A percentile compares a stretch with the other conserved stretches of the same genome.
These are phyloP conservation scores for Byssoonygena ceratinophila DNA, from an alignment of 2,329 filamentous ascomycete genomes.

Conservation along the genomic window DNA sequence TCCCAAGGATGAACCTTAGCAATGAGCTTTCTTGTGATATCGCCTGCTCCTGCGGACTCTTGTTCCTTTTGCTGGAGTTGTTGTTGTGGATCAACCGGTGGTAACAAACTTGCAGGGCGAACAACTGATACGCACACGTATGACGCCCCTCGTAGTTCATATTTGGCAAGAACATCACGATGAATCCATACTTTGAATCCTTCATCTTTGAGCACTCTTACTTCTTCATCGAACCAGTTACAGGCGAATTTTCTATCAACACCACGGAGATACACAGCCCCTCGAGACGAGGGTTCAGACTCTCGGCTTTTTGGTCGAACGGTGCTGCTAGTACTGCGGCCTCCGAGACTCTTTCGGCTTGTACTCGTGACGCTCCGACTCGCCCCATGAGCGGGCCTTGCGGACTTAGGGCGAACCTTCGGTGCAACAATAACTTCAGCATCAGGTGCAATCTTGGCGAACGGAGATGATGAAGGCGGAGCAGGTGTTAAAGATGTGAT, in stretches of 20 bases:
- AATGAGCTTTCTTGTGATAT: conserved; percentile 57
- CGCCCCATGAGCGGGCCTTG: conserved; percentile 55
- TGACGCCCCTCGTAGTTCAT: conserved; percentile 61
- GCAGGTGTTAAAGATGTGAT: conserved; percentile 73
- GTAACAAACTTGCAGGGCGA: conserved; percentile 64
- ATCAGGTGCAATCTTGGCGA: conserved; percentile 86
- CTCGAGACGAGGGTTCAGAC: conserved; percentile 50
- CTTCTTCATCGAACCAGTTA: conserved; percentile 68
- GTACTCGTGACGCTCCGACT: conserved; percentile 70
- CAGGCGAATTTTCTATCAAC: conserved; percentile 59
- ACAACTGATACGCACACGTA: conserved; percentile 82
- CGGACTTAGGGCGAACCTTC: conserved; percentile 65
- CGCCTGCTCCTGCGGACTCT: conserved; percentile 46
- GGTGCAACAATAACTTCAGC: conserved; percentile 96
- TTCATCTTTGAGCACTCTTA: conserved; percentile 43
- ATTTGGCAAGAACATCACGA: conserved; percentile 59
- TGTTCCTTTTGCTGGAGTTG: conserved; percentile 58
- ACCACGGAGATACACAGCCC: conserved; percentile 62
- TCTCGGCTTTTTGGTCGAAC: conserved; percentile 48
- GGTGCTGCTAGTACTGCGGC: conserved; percentile 63
- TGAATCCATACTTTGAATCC: conserved; percentile 76
- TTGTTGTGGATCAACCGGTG: conserved; percentile 57
- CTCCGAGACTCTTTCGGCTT: conserved; percentile 59
- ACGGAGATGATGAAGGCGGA: conserved; percentile 56
- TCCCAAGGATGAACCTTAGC: conserved; percentile 70